Evolutionary conservation across 2,329 filamentous ascomycete genomes (phyloP), one percentile per base, ranked within the genome.

Genomic region (Sordariomycetes sp.): DNA sequence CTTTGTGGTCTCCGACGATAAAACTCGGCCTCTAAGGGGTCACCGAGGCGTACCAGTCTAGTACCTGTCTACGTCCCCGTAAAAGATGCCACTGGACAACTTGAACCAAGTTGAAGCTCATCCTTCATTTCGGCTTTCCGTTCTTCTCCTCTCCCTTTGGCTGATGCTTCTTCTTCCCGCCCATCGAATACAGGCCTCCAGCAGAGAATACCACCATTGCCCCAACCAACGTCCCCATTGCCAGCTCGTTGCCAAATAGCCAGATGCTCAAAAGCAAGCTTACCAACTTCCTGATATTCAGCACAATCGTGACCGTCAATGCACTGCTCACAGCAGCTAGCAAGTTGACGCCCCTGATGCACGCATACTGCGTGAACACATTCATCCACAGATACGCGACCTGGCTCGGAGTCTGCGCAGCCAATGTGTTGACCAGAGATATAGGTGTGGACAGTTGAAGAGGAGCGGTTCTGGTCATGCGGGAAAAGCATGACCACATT

Each of bases 321-420:
- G 92, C 93, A 4, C 88, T 90, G 4, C 86, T 86, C 35, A 81
- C 82, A 1, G 90, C 85, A 2, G 86, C 88, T 5, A 98, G 69
- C n/a, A 94, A 72, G 46, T 96, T 96, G 37, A 98, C 92, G 2
- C 92, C 92, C 4, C 88, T 83, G 42, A 98, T 96, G 57, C 92
- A 98, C 17, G 87, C 75, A 49, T 95, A 86, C 58, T 98, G 92
- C 4, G 92, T 96, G 32, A 93, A 53, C 0, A 93, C 86, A 48
- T 93, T 93, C 41, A 82, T 68, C 2, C 68, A 61, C 12, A 93
- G 67, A 49, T 78, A 86, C 21, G 78, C 68, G 14, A 92, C 60
- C 48, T 87, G 83, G 44, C 74, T 79, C 7, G 86, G 84, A 12
- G 82, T 27, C 6, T 38, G 37, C 16, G 39, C 38, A 6, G 39